Percentiles rank a stretch among this genome's conserved stretches.
phyloP scores from a whole-genome alignment of 768 basidiomycete species.

The Tylopilus felleus region DNA sequence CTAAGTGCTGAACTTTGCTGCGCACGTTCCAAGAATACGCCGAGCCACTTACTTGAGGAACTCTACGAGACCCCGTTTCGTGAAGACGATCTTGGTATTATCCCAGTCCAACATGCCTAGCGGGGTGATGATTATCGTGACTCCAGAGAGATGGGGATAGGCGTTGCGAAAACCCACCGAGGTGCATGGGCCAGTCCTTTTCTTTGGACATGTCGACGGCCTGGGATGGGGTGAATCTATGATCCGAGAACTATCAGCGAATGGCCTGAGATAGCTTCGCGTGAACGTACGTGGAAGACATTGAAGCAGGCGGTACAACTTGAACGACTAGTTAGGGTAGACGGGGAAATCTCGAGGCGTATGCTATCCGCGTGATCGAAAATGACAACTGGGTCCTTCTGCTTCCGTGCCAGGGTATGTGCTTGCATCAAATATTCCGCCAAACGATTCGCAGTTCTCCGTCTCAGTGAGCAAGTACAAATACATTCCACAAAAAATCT shows the following conservation, averaged over 20 bases:
- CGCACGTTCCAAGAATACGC: neutral
- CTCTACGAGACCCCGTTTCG: conserved; percentile 71
- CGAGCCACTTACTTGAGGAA: conserved; percentile 60
- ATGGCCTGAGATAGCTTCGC: neutral
- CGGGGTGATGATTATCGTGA: neutral
- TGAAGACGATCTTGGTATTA: conserved; percentile 69
- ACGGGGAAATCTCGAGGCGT: neutral
- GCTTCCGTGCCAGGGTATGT: too few species aligned
- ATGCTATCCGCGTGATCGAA: neutral
- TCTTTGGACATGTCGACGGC: conserved; percentile 62
- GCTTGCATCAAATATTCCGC: neutral
- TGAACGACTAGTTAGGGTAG: neutral
- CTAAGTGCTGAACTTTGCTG: conserved; percentile 25
- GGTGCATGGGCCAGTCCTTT: conserved; percentile 65
- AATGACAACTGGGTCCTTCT: neutral
- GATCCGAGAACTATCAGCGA: neutral
- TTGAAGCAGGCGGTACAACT: neutral
- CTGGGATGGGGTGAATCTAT: conserved; percentile 57
- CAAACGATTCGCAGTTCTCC: too few species aligned
- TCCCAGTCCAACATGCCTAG: conserved; percentile 83
- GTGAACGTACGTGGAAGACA: conserved; percentile 27
- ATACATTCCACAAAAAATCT: neutral
- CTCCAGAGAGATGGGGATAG: neutral
- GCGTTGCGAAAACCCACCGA: conserved; percentile 44
- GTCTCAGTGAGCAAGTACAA: neutral